A percentile compares a stretch with the other conserved stretches of the same genome.
Conservation (phyloP, 176 grass and related monocot genomes). For the Triticum dicoccoides region DNA sequence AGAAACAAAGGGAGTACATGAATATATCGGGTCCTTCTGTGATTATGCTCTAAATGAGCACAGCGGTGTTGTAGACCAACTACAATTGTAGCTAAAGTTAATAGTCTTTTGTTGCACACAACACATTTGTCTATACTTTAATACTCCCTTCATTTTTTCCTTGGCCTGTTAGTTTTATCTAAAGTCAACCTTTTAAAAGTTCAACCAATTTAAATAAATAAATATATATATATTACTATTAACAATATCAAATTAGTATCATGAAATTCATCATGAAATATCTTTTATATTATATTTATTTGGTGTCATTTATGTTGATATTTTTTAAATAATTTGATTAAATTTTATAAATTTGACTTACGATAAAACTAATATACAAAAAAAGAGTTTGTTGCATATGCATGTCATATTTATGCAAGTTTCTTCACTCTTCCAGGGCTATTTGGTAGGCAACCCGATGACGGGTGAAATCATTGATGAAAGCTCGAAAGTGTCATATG, state of each 20-base stretch:
- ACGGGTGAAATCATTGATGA: slow-evolving; percentile 31
- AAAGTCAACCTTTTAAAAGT: neutral
- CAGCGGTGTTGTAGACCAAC: too few species aligned
- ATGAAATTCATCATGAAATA: neutral
- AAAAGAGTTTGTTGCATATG: too few species aligned
- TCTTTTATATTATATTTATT: neutral
- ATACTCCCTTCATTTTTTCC: neutral
- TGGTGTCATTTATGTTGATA: neutral
- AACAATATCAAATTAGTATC: neutral
- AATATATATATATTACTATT: neutral
- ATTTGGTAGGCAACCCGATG: slow-evolving; percentile 38
- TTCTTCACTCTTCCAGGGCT: neutral
- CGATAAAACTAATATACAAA: neutral
- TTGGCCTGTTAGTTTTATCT: neutral
- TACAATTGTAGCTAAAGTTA: too few species aligned
- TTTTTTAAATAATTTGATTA: neutral
- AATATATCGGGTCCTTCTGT: too few species aligned
- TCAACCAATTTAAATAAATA: neutral
- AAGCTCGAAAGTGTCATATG: slow-evolving; percentile 34
- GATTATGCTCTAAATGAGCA: too few species aligned
- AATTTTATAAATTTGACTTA: neutral
- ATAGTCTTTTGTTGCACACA: neutral
- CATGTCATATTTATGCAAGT: neutral
- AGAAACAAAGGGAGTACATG: too few species aligned
- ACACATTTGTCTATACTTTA: neutral